Evolutionary conservation across 2,329 filamentous ascomycete genomes (phyloP).

Genomic region (Leptographium procerum): DNA sequence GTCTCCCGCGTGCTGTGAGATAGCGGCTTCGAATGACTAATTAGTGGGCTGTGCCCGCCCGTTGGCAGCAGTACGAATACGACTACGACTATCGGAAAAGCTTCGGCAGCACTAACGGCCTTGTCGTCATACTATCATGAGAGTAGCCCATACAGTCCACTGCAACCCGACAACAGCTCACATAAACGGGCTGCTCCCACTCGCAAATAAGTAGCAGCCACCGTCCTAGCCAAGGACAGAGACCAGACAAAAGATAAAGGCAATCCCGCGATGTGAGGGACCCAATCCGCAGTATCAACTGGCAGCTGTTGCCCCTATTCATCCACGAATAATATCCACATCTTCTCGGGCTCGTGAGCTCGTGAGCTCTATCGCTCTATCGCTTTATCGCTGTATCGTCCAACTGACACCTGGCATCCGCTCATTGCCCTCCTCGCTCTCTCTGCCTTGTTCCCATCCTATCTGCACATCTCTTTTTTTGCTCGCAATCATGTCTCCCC

Average conservation of each 20-base stretch:
- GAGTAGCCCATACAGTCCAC: background rate
- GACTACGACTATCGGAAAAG: background rate
- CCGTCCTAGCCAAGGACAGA: background rate
- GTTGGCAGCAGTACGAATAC: too few species aligned
- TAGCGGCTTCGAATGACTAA: background rate
- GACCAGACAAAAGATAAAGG: background rate
- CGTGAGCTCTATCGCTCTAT: too few species aligned
- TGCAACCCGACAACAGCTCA: background rate
- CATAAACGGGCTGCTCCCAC: background rate
- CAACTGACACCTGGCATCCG: background rate
- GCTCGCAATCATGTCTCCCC: constrained; percentile 58
- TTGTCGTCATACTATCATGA: background rate
- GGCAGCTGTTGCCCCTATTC: background rate
- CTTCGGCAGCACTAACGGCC: background rate
- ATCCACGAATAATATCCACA: too few species aligned
- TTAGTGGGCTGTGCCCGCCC: background rate
- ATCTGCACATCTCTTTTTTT: too few species aligned
- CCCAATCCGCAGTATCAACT: background rate
- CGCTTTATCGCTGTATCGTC: background rate
- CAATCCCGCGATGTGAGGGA: background rate
- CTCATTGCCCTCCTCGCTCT: background rate
- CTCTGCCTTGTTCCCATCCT: background rate
- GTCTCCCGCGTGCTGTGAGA: background rate
- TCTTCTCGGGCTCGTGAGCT: background rate
- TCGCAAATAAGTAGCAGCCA: too few species aligned